These are phyloP conservation scores for Spiromastix sp. DNA, from an alignment of 2,329 filamentous ascomycete species.

Conservation along the genomic window DNA sequence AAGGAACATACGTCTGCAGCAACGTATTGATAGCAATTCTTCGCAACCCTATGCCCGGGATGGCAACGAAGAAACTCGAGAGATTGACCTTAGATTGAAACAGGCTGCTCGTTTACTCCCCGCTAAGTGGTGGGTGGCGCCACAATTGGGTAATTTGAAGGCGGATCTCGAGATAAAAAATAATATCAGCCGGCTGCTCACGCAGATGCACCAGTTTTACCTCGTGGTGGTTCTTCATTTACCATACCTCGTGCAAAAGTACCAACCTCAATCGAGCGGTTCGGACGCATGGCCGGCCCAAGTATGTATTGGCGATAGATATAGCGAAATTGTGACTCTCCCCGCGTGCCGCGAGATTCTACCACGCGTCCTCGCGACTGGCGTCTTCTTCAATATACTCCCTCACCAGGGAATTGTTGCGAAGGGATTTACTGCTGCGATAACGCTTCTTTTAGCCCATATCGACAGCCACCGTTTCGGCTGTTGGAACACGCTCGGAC, in stretches of 20 bases:
- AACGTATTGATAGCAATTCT: no score
- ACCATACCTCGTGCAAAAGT: slow-evolving; percentile 43
- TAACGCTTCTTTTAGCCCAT: slow-evolving; percentile 18
- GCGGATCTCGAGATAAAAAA: slow-evolving; percentile 13
- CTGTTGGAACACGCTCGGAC: slow-evolving; percentile 11
- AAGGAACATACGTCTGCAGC: no score
- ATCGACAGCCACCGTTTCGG: slow-evolving; percentile 14
- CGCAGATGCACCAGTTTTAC: slow-evolving; percentile 42
- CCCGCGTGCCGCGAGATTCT: slow-evolving; percentile 44
- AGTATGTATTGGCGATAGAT: no score
- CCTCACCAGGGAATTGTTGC: slow-evolving; percentile 18
- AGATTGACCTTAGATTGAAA: slow-evolving; percentile 35
- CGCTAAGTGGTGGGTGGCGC: slow-evolving; percentile 37
- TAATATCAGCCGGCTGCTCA: slow-evolving; percentile 28
- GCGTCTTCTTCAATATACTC: slow-evolving; percentile 19
- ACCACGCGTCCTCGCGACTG: slow-evolving; percentile 38
- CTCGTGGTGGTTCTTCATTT: slow-evolving; percentile 45
- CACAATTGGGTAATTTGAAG: slow-evolving; percentile 6
- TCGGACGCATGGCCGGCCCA: no score
- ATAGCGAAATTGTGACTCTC: slow-evolving; percentile 40
- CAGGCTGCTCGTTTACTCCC: slow-evolving; percentile 31
- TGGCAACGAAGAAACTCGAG: slow-evolving; percentile 30
- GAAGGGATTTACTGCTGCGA: slow-evolving; percentile 18
- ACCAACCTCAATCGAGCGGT: no score
- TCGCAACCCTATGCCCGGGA: slow-evolving; percentile 9